Percentiles rank a stretch among this genome's conserved stretches.
phyloP scores from a whole-genome alignment of 164 flowering plant genomes.

The Umbellularia californica region DNA sequence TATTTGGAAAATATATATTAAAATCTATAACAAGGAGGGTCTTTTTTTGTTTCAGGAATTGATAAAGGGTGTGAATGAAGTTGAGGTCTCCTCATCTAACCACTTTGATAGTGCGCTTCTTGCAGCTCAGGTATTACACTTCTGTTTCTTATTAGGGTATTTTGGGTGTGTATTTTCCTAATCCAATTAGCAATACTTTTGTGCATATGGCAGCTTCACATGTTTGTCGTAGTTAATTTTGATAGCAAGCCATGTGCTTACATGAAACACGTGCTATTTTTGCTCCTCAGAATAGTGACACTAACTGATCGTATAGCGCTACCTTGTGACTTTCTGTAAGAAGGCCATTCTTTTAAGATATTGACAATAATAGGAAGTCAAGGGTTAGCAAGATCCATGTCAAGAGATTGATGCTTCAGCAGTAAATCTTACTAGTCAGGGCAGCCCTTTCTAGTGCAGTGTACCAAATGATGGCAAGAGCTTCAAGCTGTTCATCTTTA shows the following conservation, averaged over 20 bases:
- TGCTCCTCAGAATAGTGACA: background rate
- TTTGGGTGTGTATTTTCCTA: background rate
- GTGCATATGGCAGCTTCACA: background rate
- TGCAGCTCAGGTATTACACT: conserved; percentile 48
- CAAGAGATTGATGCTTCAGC: background rate
- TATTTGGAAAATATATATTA: background rate
- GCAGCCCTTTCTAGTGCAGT: background rate
- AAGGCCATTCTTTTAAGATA: background rate
- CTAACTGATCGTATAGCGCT: background rate
- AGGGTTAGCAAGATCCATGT: background rate
- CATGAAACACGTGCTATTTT: background rate
- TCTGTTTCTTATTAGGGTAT: background rate
- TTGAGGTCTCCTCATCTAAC: conserved; percentile 27
- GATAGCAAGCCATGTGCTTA: background rate
- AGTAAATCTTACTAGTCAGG: background rate
- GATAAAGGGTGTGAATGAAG: conserved; percentile 43
- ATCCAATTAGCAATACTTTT: background rate
- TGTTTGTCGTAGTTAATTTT: background rate
- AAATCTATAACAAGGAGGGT: background rate
- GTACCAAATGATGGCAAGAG: background rate
- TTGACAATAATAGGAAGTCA: background rate
- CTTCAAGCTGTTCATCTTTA: background rate
- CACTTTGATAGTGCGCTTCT: conserved; percentile 39
- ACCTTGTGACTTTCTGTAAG: background rate
- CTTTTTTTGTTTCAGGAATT: conserved; percentile 22